Conservation (phyloP, 2,329 filamentous ascomycete species). For the Colletotrichum incanum region DNA sequence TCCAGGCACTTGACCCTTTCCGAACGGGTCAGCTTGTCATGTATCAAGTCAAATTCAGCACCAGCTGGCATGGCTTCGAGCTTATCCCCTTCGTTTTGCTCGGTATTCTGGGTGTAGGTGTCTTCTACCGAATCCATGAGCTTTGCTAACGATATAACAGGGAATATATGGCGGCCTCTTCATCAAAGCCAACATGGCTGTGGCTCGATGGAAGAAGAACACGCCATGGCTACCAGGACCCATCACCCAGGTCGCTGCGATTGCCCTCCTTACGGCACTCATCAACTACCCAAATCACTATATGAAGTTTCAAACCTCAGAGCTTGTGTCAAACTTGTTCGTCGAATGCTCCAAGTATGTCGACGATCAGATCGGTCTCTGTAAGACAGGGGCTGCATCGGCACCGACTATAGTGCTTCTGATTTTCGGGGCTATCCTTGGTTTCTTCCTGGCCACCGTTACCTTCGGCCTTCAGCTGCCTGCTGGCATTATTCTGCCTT, state of each 20-base stretch:
- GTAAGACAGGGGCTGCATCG: slow-evolving; percentile 87
- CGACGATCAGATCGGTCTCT: slow-evolving; percentile 92
- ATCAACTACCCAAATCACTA: slow-evolving; percentile 97
- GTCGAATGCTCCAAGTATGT: slow-evolving; percentile 87
- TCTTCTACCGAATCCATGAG: not conserved
- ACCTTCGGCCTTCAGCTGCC: slow-evolving; percentile 97
- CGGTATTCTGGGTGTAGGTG: slow-evolving; percentile 80
- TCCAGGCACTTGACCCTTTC: slow-evolving; percentile 95
- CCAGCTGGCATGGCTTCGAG: slow-evolving; percentile 95
- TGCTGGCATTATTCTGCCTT: slow-evolving; percentile 94
- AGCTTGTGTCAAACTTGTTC: slow-evolving; percentile 93
- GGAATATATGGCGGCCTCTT: slow-evolving; percentile 96
- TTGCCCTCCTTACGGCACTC: slow-evolving; percentile 86
- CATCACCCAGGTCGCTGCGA: slow-evolving; percentile 83
- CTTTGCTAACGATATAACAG: slow-evolving; percentile 51
- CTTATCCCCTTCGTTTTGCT: slow-evolving; percentile 89
- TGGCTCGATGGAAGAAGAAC: slow-evolving; percentile 85
- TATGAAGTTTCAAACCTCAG: slow-evolving; percentile 92
- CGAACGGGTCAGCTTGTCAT: slow-evolving; percentile 95
- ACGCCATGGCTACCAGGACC: slow-evolving; percentile 78
- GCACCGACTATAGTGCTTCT: slow-evolving; percentile 87
- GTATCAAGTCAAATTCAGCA: slow-evolving; percentile 95
- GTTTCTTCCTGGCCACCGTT: slow-evolving; percentile 86
- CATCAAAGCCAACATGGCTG: slow-evolving; percentile 92
- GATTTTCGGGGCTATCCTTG: slow-evolving; percentile 84